Conservation (phyloP, 768 basidiomycete genomes). For the Boletus reticulatus region DNA sequence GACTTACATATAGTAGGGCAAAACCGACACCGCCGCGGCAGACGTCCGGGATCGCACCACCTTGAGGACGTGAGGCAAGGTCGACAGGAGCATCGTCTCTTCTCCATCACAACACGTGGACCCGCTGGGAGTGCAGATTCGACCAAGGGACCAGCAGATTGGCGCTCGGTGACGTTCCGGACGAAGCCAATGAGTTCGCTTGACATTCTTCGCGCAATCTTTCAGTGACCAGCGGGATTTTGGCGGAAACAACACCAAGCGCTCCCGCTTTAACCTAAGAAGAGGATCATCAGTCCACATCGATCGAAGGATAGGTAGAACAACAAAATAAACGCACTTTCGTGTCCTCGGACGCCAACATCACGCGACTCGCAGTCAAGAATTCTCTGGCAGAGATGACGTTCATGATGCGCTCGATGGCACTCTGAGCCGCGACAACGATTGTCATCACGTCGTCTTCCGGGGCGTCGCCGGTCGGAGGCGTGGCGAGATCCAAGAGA, state of each 20-base stretch:
- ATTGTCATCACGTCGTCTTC: slow-evolving; percentile 46
- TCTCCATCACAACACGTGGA: slow-evolving; percentile 61
- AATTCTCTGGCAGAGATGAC: slow-evolving; percentile 75
- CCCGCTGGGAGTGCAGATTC: slow-evolving; percentile 57
- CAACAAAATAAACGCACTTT: slow-evolving; percentile 38
- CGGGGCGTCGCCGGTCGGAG: slow-evolving; percentile 28
- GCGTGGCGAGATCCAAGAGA: slow-evolving; percentile 47
- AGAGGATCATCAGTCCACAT: not conserved
- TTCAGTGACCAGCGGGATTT: slow-evolving; percentile 59
- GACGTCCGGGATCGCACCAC: slow-evolving; percentile 41
- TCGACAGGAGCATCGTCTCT: slow-evolving; percentile 56
- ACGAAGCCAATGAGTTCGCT: slow-evolving; percentile 49
- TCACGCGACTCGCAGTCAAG: slow-evolving; percentile 50
- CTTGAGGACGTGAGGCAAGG: slow-evolving; percentile 57
- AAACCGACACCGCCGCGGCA: slow-evolving; percentile 48
- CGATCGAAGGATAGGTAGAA: not conserved
- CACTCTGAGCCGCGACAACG: slow-evolving; percentile 43
- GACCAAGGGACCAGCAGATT: slow-evolving; percentile 40
- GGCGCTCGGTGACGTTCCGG: slow-evolving; percentile 44
- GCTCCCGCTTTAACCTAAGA: slow-evolving; percentile 63
- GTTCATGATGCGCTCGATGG: slow-evolving; percentile 53
- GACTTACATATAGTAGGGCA: slow-evolving; percentile 61
- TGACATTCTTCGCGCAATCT: slow-evolving; percentile 52
- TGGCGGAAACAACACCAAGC: slow-evolving; percentile 64
- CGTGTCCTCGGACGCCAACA: slow-evolving; percentile 53